Conservation (phyloP, 2,329 filamentous ascomycete genomes). For the Neonectria ditissima region DNA sequence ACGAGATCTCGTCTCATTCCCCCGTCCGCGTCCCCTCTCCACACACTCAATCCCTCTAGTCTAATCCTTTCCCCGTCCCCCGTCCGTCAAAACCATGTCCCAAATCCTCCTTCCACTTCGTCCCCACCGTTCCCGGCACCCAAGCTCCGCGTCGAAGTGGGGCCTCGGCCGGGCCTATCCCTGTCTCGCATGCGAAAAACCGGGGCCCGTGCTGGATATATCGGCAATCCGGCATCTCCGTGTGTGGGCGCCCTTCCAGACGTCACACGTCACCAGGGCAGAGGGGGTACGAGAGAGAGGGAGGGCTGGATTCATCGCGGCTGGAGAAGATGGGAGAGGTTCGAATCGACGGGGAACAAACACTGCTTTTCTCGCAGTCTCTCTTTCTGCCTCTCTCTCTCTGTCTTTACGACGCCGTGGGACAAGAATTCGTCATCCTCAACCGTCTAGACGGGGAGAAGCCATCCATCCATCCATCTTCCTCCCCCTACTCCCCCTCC, state of each 20-base stretch:
- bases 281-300: conserved; percentile 1
- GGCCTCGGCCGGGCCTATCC: conserved; percentile 22
- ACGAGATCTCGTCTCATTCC: neutral
- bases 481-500: neutral
- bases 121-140: conserved; percentile 35
- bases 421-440: neutral
- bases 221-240: conserved; percentile 42
- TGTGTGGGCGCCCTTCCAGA: neutral
- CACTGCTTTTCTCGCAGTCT: neutral
- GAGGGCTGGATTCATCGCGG: neutral
- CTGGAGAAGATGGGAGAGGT: too few species aligned
- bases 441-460: neutral
- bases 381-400: neutral
- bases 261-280: neutral
- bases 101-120: neutral
- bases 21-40: neutral
- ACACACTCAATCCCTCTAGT: conserved; percentile 10
- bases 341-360: neutral
- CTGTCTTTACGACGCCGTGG: neutral
- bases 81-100: too few species aligned
- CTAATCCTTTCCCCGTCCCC: neutral
- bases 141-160: conserved; percentile 28
- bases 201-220: conserved; percentile 10
- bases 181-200: conserved; percentile 15
- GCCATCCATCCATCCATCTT: neutral